Evolutionary conservation across 768 basidiomycete genomes (phyloP), one percentile per base, ranked within the genome.

Genomic region (Podaxis pistillaris): DNA sequence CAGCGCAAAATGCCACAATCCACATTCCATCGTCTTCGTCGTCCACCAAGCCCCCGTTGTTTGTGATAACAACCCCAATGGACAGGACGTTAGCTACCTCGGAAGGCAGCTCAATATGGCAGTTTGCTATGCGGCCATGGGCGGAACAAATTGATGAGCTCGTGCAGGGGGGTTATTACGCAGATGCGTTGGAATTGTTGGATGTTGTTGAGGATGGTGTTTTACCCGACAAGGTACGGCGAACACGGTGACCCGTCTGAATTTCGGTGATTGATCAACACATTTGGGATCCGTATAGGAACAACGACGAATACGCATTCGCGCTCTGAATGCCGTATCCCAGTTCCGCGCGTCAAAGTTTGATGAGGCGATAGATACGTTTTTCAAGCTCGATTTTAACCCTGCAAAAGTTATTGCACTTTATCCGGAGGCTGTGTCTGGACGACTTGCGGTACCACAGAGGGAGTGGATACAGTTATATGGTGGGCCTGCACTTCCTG

Each of bases 361-460:
- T 69, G 88, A 91, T 64, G 75, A 79, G 1, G 95, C 96, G 1
- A 89, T 98, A 61, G 88, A 97, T 70, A 84, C 87, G 0, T 95
- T 98, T 72, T 83, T 95, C 53, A 86, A 90, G 46, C 86, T 96
- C 46, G 90, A 98, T 66, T 79, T 95, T 67, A 96, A 96, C 69
- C 97, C 97, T 0, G 93, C 96, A 0, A 94, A 95, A 69, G 93
- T 99, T 2, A 82, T 98, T 22, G 90, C 95, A 1, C 77, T 98
- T 5, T 99, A 93, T 73, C 91, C 93, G 0, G 86, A 90, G 38
- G 79, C 80, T 12, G 84, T 98, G 2, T 83, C 94, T 1, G 96
- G 96, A 5, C 81, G 91, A 36, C 74, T 98, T 7, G 79, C 87
- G 4, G 84, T 90, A 0, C 84, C 87, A 11, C 82, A 76, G 49